A percentile compares a stretch with the other conserved stretches of the same genome.
These are phyloP conservation scores for Colletotrichum incanum DNA, from an alignment of 2,329 filamentous ascomycete genomes.

Conservation along the genomic window DNA sequence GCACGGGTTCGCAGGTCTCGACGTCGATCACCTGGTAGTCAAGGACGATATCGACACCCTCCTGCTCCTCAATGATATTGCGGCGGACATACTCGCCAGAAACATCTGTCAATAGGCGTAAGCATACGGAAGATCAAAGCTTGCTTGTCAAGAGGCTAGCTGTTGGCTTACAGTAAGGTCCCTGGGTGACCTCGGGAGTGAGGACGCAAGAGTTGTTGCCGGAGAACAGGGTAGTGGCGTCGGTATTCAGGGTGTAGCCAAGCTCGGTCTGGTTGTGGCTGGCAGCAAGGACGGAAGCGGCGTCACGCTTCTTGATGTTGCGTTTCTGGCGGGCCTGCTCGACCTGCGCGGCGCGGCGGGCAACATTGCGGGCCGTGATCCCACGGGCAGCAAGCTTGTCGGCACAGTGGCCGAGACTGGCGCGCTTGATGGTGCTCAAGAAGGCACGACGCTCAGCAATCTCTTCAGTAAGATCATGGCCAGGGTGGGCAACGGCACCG, in stretches of 20 bases:
- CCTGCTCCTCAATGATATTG: constrained; percentile 59
- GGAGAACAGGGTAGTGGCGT: constrained; percentile 52
- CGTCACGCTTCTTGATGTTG: constrained; percentile 49
- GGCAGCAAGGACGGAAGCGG: constrained; percentile 51
- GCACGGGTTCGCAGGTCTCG: constrained; percentile 58
- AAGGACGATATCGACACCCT: constrained; percentile 57
- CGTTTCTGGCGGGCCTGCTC: constrained; percentile 60
- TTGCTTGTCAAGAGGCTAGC: too few species aligned
- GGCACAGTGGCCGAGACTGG: constrained; percentile 63
- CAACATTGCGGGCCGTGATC: constrained; percentile 59
- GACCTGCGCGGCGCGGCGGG: constrained; percentile 60
- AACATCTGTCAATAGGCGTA: constrained; percentile 47
- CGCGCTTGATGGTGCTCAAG: constrained; percentile 56
- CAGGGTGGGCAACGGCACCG: constrained; percentile 59
- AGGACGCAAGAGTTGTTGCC: constrained; percentile 61
- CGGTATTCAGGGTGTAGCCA: constrained; percentile 50
- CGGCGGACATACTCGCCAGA: constrained; percentile 56
- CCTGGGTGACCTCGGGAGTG: constrained; percentile 62
- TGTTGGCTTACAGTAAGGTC: constrained; percentile 60
- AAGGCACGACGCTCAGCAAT: constrained; percentile 65
- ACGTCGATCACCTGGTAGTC: constrained; percentile 62
- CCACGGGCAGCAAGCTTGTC: constrained; percentile 63
- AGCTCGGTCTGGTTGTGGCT: constrained; percentile 54
- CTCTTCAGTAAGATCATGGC: constrained; percentile 65
- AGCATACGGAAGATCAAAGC: not conserved